These are phyloP conservation scores for Pestalotiopsis sp. DNA, from an alignment of 2,329 filamentous ascomycete species.

Conservation along the genomic window DNA sequence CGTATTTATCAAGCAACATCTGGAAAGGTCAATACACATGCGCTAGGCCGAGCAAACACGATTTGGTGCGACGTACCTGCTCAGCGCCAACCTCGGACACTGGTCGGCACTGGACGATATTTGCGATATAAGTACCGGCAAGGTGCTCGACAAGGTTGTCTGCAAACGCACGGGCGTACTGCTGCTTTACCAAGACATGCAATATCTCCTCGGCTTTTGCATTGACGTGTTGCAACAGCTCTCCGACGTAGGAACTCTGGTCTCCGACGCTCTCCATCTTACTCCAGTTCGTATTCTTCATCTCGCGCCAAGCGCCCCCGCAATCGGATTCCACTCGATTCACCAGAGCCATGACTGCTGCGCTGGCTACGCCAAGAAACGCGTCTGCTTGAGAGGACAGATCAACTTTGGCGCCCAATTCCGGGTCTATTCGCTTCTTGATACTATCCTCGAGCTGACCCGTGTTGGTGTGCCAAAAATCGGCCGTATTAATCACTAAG, in stretches of 20 bases:
- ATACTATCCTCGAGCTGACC: conserved; percentile 94
- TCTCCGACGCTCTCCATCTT: conserved; percentile 92
- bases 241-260: conserved; percentile 87
- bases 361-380: conserved; percentile 92
- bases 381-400: conserved; percentile 91
- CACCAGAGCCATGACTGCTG: conserved; percentile 81
- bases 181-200: conserved; percentile 77
- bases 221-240: conserved; percentile 75
- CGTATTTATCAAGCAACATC: conserved; percentile 96
- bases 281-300: conserved; percentile 94
- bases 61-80: conserved; percentile 56
- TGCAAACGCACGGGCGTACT: conserved; percentile 92
- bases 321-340: conserved; percentile 79
- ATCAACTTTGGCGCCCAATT: conserved; percentile 75
- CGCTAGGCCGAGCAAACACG: neutral
- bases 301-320: conserved; percentile 90
- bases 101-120: conserved; percentile 84
- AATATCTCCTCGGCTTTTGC: conserved; percentile 73
- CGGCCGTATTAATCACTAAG: conserved; percentile 90
- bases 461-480: conserved; percentile 94
- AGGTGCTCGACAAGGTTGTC: conserved; percentile 93
- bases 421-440: conserved; percentile 82
- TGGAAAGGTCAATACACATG: conserved; percentile 37
- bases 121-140: conserved; percentile 75
- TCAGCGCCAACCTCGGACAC: conserved; percentile 94